Base-by-base conservation (phyloP, 2,329 filamentous ascomycete species). In the Pseudocercospora cruenta region DNA sequence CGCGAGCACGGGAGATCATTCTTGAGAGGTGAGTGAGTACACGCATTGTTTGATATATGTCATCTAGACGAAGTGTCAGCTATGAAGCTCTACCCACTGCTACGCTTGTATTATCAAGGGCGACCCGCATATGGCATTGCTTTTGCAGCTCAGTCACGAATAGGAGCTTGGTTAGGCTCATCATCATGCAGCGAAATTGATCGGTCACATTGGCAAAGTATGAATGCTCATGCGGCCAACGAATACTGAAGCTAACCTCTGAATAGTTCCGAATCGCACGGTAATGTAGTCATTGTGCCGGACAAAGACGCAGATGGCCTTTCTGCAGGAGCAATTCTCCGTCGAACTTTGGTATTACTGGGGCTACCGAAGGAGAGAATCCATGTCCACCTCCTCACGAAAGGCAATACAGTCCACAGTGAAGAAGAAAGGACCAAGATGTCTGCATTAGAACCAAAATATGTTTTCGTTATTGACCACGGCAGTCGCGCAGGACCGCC, bases 221-320 rank as follows among this genome's bases (percentile, higher is more conserved):
- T 51, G 47, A 21, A 21, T 12, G 47, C 21, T 12, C 10, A 12
- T 51, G 47, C 47, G 21, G n/a, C 21, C 22, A n/a, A n/a, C 4
- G 6, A 12, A 22, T 51, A 51, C 22, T 21, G 8, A 33, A 28
- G 22, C 64, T 74, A 59, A 57, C 22, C 16, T n/a, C 7, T n/a
- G 2, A 59, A 10, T 67, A 89, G 87, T 75, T 87, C 83, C 19
- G 71, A 78, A 16, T 78, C 85, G 10, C 77, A 82, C 9, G 81
- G 86, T 63, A 80, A 78, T 39, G 86, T 84, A 0, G 76, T 91
- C 19, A 87, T 91, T 14, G 82, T 90, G 0, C 89, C 89, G 0
- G 89, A 91, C 73, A 91, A 90, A 72, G 88, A 91, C 70, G 88
- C 88, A 2, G 89, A 91, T 75, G 89, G 89, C 0, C 79, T 91